Evolutionary conservation across 2,329 filamentous ascomycete genomes (phyloP), one percentile per base, ranked within the genome.

Genomic region (Coleophoma crateriformis): DNA sequence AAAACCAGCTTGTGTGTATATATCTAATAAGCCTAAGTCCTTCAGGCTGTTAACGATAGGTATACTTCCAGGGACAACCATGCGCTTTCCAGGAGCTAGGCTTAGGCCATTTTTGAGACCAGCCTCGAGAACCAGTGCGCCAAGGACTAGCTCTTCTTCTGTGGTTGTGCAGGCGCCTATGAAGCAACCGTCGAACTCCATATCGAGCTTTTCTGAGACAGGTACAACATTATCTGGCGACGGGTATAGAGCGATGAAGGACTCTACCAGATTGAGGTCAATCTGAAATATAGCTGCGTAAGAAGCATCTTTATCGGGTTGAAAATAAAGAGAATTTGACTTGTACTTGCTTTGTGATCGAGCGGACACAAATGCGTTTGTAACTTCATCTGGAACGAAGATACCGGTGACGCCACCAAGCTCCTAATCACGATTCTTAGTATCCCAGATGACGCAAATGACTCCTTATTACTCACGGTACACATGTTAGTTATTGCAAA

Each of bases 401-500:
- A 73, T 62, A 1, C 70, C 71, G 0, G 67, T 71, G 33, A 74
- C 68, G 5, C 65, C 71, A 1, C 71, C 71, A 38, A 75, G 69
- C 51, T 75, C 51, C 51, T 53, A 39, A 8, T 13, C 32, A 8
- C 32, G 8, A 19, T 70, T 58, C 63, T 33, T 19, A 13, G 33
- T 50, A 22, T 42, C 37, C 14, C 48, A 22, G 33, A n/a, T 10
- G 17, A 32, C 12, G 15, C n/a, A 45, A 32, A 14, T 12, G 15
- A 48, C 52, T 39, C 44, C 52, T 39, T 17, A 39, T 38, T 6
- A 41, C 50, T 39, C 20, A 53, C 58, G 17, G 72, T 71, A 0
- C 65, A 70, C 72, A 75, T 75, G 49, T 76, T 75, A 17, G 64
- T 61, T 46, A 75, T 72, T 1, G 72, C 71, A 57, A 75, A 76